These are phyloP conservation scores for Hortiboletus campestris DNA, from an alignment of 768 basidiomycete species.

Conservation along the genomic window DNA sequence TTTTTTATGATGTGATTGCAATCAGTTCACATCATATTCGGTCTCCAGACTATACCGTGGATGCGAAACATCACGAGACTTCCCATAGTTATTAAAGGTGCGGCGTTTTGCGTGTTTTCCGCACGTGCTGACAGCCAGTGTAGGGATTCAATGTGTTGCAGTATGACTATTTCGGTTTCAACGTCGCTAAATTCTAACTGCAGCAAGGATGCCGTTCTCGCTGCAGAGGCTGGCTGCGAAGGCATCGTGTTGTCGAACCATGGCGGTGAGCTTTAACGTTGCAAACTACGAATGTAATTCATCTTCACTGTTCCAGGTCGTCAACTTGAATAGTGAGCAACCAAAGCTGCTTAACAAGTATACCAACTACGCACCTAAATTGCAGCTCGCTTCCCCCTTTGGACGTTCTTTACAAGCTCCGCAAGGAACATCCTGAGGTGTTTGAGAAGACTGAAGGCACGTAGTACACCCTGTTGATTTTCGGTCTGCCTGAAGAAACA, in stretches of 20 bases:
- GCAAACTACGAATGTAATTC: background rate
- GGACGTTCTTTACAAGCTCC: conserved; percentile 74
- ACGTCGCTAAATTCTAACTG: conserved; percentile 4
- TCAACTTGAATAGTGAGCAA: conserved; percentile 73
- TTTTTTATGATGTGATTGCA: background rate
- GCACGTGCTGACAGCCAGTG: conserved; percentile 7
- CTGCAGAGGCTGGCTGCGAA: conserved; percentile 78
- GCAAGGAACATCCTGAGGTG: conserved; percentile 70
- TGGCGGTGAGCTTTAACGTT: conserved; percentile 54
- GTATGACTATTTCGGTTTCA: conserved; percentile 30
- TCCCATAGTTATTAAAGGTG: conserved; percentile 75
- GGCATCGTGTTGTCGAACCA: conserved; percentile 92
- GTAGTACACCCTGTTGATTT: conserved; percentile 1
- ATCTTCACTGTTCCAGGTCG: conserved; percentile 43
- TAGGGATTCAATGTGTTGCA: conserved; percentile 72
- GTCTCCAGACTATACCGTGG: conserved; percentile 70
- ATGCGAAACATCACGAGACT: conserved; percentile 64
- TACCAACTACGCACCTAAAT: conserved; percentile 9
- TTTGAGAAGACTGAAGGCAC: conserved; percentile 69
- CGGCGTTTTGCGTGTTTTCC: background rate
- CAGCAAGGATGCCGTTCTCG: conserved; percentile 78
- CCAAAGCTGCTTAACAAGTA: background rate
- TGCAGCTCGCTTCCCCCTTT: conserved; percentile 70
- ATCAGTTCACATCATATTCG: background rate
- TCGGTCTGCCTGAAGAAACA: conserved; percentile 4